A percentile compares a stretch with the other conserved stretches of the same genome.
These are phyloP conservation scores for Dillenia suffruticosa DNA, from an alignment of 164 flowering plant species.

Conservation along the genomic window DNA sequence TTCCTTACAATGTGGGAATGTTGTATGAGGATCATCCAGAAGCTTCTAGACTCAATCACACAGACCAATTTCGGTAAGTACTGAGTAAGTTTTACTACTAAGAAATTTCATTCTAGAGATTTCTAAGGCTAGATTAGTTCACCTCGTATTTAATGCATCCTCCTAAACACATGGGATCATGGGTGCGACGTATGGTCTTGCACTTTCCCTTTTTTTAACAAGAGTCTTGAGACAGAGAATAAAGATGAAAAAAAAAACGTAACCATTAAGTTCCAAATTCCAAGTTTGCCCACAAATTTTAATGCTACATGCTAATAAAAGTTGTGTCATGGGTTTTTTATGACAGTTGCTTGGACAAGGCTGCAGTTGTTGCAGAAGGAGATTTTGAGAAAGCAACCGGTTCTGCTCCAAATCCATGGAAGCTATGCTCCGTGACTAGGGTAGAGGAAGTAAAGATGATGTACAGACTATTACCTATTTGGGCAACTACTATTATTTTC, in stretches of 20 bases:
- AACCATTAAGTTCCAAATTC: too few relatives aligned
- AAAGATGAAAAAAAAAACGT: too few relatives aligned
- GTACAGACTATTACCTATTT: conserved; percentile 52
- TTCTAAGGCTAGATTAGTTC: too few relatives aligned
- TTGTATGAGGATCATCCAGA: conserved; percentile 51
- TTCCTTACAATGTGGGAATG: conserved; percentile 29
- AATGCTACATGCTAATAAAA: too few relatives aligned
- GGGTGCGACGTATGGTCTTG: too few relatives aligned
- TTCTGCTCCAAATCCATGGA: conserved; percentile 61
- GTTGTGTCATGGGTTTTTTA: not conserved
- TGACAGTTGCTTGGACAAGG: conserved; percentile 60
- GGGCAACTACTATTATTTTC: conserved; percentile 84
- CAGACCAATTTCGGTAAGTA: conserved; percentile 59
- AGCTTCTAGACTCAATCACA: conserved; percentile 39
- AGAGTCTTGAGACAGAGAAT: too few relatives aligned
- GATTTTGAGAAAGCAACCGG: conserved; percentile 29
- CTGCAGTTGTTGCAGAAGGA: conserved; percentile 47
- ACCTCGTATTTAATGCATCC: too few relatives aligned
- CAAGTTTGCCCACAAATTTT: too few relatives aligned
- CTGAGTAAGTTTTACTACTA: not conserved
- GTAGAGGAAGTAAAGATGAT: conserved; percentile 84
- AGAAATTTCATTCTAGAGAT: too few relatives aligned
- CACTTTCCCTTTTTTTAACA: too few relatives aligned
- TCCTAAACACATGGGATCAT: too few relatives aligned
- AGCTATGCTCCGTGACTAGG: conserved; percentile 53